phyloP scores from a whole-genome alignment of 2,329 filamentous ascomycete genomes.

The Emergomyces africanus region DNA sequence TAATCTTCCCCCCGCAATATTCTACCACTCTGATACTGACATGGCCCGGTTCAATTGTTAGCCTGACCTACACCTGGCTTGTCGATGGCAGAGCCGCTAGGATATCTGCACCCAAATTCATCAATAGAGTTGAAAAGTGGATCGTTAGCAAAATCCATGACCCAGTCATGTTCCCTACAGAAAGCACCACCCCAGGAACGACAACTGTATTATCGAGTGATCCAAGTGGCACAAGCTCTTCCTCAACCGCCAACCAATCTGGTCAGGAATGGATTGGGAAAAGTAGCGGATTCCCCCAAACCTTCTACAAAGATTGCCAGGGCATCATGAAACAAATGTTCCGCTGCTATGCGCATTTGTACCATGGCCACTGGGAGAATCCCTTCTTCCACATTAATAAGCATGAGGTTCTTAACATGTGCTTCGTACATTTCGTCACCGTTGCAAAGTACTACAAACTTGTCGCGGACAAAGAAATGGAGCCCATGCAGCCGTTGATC shows the following conservation, averaged over 20 bases:
- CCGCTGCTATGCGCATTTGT: constrained; percentile 92
- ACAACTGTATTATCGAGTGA: constrained; percentile 43
- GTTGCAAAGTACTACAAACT: constrained; percentile 71
- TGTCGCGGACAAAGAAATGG: constrained; percentile 76
- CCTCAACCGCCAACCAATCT: constrained; percentile 25
- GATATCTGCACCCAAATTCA: constrained; percentile 85
- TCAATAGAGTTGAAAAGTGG: constrained; percentile 93
- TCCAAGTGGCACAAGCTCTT: constrained; percentile 38
- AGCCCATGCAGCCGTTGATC: constrained; percentile 91
- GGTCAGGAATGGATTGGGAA: constrained; percentile 73
- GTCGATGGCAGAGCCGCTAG: constrained; percentile 82
- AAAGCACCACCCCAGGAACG: constrained; percentile 48
- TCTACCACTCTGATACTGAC: background rate
- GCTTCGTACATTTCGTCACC: constrained; percentile 73
- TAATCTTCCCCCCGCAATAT: background rate
- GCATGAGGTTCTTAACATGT: constrained; percentile 64
- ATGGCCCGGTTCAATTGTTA: constrained; percentile 23
- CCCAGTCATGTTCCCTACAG: constrained; percentile 77
- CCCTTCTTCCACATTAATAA: constrained; percentile 70
- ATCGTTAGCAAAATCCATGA: constrained; percentile 94
- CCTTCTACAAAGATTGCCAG: constrained; percentile 82
- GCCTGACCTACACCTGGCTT: constrained; percentile 93
- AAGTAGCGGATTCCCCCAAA: constrained; percentile 79
- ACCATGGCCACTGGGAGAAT: constrained; percentile 87
- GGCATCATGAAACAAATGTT: constrained; percentile 97